Base-by-base conservation (phyloP, 306 rosid genomes). In the Begonia masoniana region DNA sequence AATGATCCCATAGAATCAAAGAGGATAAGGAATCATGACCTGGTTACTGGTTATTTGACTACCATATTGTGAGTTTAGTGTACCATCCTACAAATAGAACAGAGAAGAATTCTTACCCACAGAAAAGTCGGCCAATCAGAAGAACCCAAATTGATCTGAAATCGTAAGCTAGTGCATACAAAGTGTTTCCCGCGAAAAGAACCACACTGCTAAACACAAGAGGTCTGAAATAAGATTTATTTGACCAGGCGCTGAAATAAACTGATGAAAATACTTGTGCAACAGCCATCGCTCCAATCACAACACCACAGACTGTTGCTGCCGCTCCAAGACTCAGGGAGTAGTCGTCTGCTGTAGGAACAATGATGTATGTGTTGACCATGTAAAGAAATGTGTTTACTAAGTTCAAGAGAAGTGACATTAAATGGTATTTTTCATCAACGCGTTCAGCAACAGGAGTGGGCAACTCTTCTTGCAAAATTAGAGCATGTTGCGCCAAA, bases 201-300 rank as follows among this genome's bases (percentile, higher is more conserved):
- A 62, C 87, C 41, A 92, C 41, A 65, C 99, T 92, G 61, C 99
- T 92, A 78, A 92, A 92, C 51, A 92, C 74, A 62, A 92, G 99
- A 66, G 99, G 99, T 68, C 62, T 83, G 71, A 83, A 92, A 80
- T 92, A 92, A 12, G 99, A 87, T 68, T 56, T 84, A 70, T 92
- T 92, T 68, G 99, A 92, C 99, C 99, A 92, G 7, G 99, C 96
- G 68, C 99, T 92, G 62, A 92, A 92, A 69, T 92, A 92, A 71
- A 92, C 99, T 0, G 99, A 92, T 53, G 99, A 87, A 71, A 92
- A 87, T 71, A 92, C 83, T 64, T 92, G 99, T 10, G 99, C 99
- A 68, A 92, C 87, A 56, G 99, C 99, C 99, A 92, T 92, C 41
- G 96, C 84, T 55, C 99, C 99, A 57, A 92, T 92, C 21, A 92